Evolutionary conservation across 1,139 yeast genomes (phyloP).

Genomic region (Lodderomyces jiufengensis): DNA sequence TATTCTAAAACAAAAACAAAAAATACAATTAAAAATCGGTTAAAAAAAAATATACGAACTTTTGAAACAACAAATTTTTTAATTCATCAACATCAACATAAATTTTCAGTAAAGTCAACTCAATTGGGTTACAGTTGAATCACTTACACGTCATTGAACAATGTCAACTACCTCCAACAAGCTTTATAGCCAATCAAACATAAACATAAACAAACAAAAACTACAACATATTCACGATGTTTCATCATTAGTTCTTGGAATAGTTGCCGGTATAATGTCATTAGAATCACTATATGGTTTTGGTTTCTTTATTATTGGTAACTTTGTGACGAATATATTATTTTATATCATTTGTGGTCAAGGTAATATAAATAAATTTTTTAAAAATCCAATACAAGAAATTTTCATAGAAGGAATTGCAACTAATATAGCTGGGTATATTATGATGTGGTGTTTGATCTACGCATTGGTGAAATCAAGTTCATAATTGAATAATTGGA

Average conservation of each 20-base stretch:
- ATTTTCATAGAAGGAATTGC: constrained; percentile 54
- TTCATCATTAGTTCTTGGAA: constrained; percentile 62
- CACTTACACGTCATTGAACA: too few relatives aligned
- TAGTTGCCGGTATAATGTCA: constrained; percentile 69
- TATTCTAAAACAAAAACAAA: background rate
- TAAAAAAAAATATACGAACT: background rate
- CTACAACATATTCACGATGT: constrained; percentile 59
- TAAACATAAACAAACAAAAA: constrained; percentile 36
- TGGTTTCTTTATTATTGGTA: constrained; percentile 50
- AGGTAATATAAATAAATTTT: constrained; percentile 45
- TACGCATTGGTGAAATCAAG: constrained; percentile 53
- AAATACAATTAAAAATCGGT: background rate
- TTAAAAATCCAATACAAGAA: constrained; percentile 51
- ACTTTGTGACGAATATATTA: constrained; percentile 39
- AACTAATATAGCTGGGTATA: constrained; percentile 62
- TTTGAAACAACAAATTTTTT: background rate
- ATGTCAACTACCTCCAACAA: background rate
- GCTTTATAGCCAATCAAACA: constrained; percentile 19
- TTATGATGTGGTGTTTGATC: constrained; percentile 83
- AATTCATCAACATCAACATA: background rate
- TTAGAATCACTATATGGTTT: constrained; percentile 66
- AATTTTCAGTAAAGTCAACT: background rate
- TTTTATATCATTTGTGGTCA: constrained; percentile 43
- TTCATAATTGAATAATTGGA: constrained; percentile 4
- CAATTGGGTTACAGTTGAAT: background rate